Base-by-base conservation (phyloP, 1,284 basidiomycete species). In the Gymnopus androsaceus region DNA sequence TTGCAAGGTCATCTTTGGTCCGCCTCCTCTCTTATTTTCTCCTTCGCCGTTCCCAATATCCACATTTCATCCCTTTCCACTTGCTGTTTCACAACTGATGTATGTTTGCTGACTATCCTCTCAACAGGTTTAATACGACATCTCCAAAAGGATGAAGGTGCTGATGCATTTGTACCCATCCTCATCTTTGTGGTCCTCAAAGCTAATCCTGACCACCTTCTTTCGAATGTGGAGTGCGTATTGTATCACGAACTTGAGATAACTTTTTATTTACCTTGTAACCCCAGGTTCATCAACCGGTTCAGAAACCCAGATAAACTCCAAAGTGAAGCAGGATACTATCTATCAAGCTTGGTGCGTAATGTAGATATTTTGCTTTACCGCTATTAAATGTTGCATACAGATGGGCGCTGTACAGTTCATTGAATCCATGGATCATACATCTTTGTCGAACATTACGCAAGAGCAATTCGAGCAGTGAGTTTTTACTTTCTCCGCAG, bases 1-100 rank as follows among this genome's bases (percentile, higher is more conserved):
- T 74, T 99, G 95, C 85, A 99, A 99, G 78, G 95, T 99, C 73
- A 98, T 99, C 67, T 99, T 98, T 70, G 96, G 96, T 94, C 64
- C 61, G 87, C 68, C 41, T 58, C 42, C 37, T 50, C 7, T 54
- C 54, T 56, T 45, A 58, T 38, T 27, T 28, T 34, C n/a, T 59
- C 54, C 58, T 55, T 42, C 46, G 49, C 30, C 55, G 42, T 48
- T 49, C 51, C 55, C 41, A 33, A 23, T 34, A 5, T 14, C 52
- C 17, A n/a, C 15, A 9, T 40, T 34, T 36, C 36, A 31, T 46
- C 21, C 34, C n/a, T 15, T 45, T 40, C 41, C 25, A 25, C 8
- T n/a, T 38, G 38, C 25, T 2, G 47, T 52, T 21, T 31, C 9
- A 23, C 17, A 11, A 9, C 36, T 23, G 11, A 23, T 9, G 42